phyloP scores from a whole-genome alignment of 331 rosid genomes.

The Quercus tomentella region DNA sequence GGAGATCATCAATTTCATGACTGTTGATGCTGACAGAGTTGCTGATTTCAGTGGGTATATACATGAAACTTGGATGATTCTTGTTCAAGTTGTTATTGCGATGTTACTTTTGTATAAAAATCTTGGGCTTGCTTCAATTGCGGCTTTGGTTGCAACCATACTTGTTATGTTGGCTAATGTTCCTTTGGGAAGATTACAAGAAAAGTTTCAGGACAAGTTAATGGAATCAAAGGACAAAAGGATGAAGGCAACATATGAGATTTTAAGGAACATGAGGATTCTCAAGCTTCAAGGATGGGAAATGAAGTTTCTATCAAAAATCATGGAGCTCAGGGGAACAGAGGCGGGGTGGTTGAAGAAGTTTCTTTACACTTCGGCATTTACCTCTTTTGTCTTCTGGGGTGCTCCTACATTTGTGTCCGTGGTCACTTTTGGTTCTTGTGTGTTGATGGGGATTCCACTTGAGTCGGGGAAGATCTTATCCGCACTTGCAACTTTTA shows the following conservation, averaged over 20 bases:
- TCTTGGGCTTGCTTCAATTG: slow-evolving; percentile 75
- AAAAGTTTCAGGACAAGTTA: slow-evolving; percentile 64
- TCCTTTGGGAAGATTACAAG: slow-evolving; percentile 67
- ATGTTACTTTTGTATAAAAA: slow-evolving; percentile 63
- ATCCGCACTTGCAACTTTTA: slow-evolving; percentile 80
- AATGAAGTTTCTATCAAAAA: slow-evolving; percentile 74
- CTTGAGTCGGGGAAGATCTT: slow-evolving; percentile 86
- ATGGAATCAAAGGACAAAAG: slow-evolving; percentile 82
- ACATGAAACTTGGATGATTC: slow-evolving; percentile 60
- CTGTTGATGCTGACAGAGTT: slow-evolving; percentile 83
- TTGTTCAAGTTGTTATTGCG: slow-evolving; percentile 57
- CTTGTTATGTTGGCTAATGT: slow-evolving; percentile 60
- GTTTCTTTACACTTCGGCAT: slow-evolving; percentile 48
- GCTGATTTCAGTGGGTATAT: slow-evolving; percentile 58
- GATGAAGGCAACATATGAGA: slow-evolving; percentile 75
- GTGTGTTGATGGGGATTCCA: slow-evolving; percentile 68
- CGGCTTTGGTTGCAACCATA: slow-evolving; percentile 60
- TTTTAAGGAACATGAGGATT: slow-evolving; percentile 81
- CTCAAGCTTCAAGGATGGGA: slow-evolving; percentile 95
- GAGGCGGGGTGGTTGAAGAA: slow-evolving; percentile 68
- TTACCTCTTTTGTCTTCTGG: slow-evolving; percentile 59
- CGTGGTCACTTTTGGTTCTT: slow-evolving; percentile 59
- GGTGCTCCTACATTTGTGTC: slow-evolving; percentile 86
- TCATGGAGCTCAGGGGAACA: slow-evolving; percentile 48
- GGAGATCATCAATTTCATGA: slow-evolving; percentile 79